Evolutionary conservation across 2,329 filamentous ascomycete genomes (phyloP), one percentile per base, ranked within the genome.

Genomic region (Botryotinia calthae): DNA sequence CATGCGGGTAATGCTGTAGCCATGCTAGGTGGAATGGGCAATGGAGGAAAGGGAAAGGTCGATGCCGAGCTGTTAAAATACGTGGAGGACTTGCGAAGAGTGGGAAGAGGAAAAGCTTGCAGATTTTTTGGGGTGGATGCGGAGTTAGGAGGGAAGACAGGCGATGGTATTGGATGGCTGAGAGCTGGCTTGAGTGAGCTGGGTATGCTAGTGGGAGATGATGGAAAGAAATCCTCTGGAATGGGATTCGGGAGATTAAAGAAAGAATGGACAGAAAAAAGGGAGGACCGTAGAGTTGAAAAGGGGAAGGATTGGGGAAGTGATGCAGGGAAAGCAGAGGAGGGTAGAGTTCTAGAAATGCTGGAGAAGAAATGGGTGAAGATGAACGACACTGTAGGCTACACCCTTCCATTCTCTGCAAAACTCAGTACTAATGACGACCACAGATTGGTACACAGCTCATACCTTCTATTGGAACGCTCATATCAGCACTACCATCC

Each of bases 101-200:
- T 93, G 0, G 90, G 93, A 59, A 88, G 93, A 70, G 95, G 93
- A 34, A 94, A 94, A 76, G 94, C 95, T 0, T 97, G 94, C 79
- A 88, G 96, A 1, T 97, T 98, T 80, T 91, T 98, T 72, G 96
- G 91, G 0, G 91, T 98, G 67, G 94, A 98, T 80, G 92, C 95
- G 2, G 96, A 99, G 79, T 81, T 94, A 18, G 89, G 89, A 1
- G 93, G 92, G 0, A 90, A 95, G 82, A 92, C 91, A 0, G 96
- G 95, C 1, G 91, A 91, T 69, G 96, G 89, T 0, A 93, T 99
- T 73, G 94, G 93, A 0, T 98, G 95, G 94, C 83, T 97, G 63
- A 86, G 89, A 59, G 94, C 92, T 10, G 95, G 92, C 0, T 88
- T 91, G 75, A 89, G 90, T 74, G 91, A 95, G 76, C 83, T 98